These are phyloP conservation scores for Chlamydomonas sp. DNA, from an alignment of 139 green algal species.

Conservation along the genomic window DNA sequence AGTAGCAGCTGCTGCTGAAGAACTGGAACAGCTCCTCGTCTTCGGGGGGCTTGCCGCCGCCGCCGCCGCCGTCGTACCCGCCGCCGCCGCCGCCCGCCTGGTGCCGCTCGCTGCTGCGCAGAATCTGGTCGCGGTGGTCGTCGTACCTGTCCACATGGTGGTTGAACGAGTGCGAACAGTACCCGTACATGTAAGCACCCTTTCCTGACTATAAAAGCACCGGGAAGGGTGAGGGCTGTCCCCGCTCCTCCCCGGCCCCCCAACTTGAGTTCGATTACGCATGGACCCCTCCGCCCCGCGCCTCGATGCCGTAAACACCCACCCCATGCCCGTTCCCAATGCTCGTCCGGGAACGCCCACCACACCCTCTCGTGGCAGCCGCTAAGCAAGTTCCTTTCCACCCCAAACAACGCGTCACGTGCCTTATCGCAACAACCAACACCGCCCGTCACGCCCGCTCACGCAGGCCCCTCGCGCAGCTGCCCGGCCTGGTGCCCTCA, in stretches of 20 bases:
- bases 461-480: no score
- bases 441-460: no score
- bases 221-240: no score
- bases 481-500: neutral
- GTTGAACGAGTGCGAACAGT: neutral
- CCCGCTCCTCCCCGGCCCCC: no score
- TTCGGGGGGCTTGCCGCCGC: constrained; percentile 58
- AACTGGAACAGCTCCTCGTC: constrained; percentile 87
- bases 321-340: no score
- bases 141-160: constrained; percentile 83
- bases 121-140: constrained; percentile 88
- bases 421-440: no score
- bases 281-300: no score
- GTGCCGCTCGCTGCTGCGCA: constrained; percentile 76
- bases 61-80: constrained; percentile 17
- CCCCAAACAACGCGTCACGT: no score
- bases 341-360: no score
- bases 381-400: no score
- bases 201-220: no score
- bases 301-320: neutral
- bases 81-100: constrained; percentile 73
- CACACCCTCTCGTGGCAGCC: no score
- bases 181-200: neutral
- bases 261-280: neutral
- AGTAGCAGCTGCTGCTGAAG: constrained; percentile 84